Percentiles rank a stretch among this genome's conserved stretches.
phyloP scores from a whole-genome alignment of 192 early-diverging fungal genomes.

The Linnemannia elongata region DNA sequence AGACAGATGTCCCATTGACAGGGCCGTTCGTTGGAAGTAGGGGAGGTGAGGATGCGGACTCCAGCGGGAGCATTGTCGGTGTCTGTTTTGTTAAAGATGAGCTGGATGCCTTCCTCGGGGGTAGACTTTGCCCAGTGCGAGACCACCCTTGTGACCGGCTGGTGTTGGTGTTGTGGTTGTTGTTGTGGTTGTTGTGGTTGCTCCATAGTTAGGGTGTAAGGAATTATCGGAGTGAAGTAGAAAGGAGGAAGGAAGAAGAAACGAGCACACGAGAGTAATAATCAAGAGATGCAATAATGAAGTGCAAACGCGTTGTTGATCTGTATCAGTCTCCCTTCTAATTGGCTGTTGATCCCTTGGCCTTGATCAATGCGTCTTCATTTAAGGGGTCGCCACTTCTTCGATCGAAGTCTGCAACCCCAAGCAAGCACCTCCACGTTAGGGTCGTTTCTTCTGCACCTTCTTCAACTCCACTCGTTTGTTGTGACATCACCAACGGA shows the following conservation, averaged over 20 bases:
- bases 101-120: slow-evolving; percentile 47
- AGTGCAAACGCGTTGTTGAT: not conserved
- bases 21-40: slow-evolving; percentile 23
- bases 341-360: not conserved
- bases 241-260: no score
- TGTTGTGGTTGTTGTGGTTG: not conserved
- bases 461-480: not conserved
- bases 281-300: not conserved
- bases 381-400: not conserved
- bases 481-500: not conserved
- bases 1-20: slow-evolving; percentile 40
- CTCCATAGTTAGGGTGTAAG: not conserved
- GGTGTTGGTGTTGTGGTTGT: not conserved
- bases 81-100: slow-evolving; percentile 21
- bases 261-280: not conserved
- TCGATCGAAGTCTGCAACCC: no score
- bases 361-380: no score
- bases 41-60: slow-evolving; percentile 16
- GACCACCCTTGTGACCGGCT: not conserved
- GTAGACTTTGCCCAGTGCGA: slow-evolving; percentile 44
- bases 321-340: not conserved
- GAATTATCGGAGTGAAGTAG: no score
- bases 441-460: not conserved
- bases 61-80: not conserved
- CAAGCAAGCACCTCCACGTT: not conserved